These are phyloP conservation scores for Curvularia verruculosa DNA, from an alignment of 2,329 filamentous ascomycete genomes.

Conservation along the genomic window DNA sequence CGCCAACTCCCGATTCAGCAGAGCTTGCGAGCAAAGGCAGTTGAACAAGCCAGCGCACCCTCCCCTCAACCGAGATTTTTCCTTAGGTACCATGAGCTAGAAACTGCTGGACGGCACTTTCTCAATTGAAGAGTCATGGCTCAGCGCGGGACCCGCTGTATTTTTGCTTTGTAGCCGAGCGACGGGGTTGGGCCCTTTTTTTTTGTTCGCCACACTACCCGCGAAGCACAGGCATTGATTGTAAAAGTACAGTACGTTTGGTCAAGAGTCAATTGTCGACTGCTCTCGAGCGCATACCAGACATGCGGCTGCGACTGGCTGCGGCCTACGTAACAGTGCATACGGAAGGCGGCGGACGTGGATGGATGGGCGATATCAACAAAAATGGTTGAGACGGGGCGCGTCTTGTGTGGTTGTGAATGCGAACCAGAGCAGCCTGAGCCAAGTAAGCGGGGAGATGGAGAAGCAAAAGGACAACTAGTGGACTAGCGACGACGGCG, in stretches of 20 bases:
- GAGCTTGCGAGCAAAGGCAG: conserved; percentile 17
- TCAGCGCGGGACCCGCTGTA: background rate
- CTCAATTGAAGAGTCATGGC: background rate
- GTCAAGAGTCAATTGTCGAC: background rate
- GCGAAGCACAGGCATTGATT: background rate
- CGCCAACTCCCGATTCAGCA: conserved; percentile 21
- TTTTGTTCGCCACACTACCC: conserved; percentile 14
- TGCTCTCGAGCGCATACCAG: background rate
- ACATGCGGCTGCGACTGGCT: background rate
- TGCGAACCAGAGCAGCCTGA: conserved; percentile 13
- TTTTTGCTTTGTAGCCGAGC: conserved; percentile 4
- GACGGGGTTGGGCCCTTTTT: background rate
- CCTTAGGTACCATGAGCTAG: background rate
- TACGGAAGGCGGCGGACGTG: conserved; percentile 10
- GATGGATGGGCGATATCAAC: conserved; percentile 23
- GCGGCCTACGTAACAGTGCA: conserved; percentile 22
- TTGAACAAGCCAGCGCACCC: conserved; percentile 1
- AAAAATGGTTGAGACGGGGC: conserved; percentile 4
- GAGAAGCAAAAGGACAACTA: conserved; percentile 20
- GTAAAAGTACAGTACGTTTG: background rate
- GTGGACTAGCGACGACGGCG: conserved; percentile 28
- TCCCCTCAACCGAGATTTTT: background rate
- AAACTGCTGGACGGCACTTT: background rate
- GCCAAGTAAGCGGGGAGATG: conserved; percentile 16
- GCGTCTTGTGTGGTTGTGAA: conserved; percentile 1